These are phyloP conservation scores for Knufia fluminis DNA, from an alignment of 2,329 filamentous ascomycete genomes.

Conservation along the genomic window DNA sequence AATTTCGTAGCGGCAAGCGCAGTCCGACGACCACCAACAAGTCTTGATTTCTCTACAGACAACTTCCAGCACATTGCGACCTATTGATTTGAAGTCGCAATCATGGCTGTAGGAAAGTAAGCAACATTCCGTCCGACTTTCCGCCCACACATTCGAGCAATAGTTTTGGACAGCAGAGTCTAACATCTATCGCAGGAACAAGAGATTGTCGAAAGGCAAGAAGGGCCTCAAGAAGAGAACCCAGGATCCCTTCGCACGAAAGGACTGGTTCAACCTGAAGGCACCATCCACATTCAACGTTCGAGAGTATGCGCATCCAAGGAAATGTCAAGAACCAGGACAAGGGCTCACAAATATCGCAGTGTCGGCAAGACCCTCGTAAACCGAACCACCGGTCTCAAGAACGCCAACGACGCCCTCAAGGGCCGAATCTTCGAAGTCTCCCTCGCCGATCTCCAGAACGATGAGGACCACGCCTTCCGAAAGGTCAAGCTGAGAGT, in stretches of 20 bases:
- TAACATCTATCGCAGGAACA: slow-evolving; percentile 59
- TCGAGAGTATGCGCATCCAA: slow-evolving; percentile 67
- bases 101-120: slow-evolving; percentile 76
- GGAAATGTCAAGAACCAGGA: slow-evolving; percentile 17
- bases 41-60: slow-evolving; percentile 6
- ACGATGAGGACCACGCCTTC: slow-evolving; percentile 99
- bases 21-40: too few species aligned
- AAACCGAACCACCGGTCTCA: slow-evolving; percentile 98
- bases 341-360: slow-evolving; percentile 29
- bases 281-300: slow-evolving; percentile 91
- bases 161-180: background rate
- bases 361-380: slow-evolving; percentile 99
- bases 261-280: slow-evolving; percentile 99
- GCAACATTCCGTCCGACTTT: slow-evolving; percentile 26
- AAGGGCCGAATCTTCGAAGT: slow-evolving; percentile 99
- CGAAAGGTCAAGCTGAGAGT: slow-evolving; percentile 98
- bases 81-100: slow-evolving; percentile 43
- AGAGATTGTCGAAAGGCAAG: slow-evolving; percentile 99
- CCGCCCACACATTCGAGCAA: background rate
- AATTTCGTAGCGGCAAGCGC: too few species aligned
- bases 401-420: slow-evolving; percentile 98
- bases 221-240: slow-evolving; percentile 99
- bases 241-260: slow-evolving; percentile 91
- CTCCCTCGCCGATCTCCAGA: slow-evolving; percentile 96
- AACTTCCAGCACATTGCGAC: slow-evolving; percentile 11